These are phyloP conservation scores for Magnusiomyces paraingens DNA, from an alignment of 1,139 yeast species.

Conservation along the genomic window DNA sequence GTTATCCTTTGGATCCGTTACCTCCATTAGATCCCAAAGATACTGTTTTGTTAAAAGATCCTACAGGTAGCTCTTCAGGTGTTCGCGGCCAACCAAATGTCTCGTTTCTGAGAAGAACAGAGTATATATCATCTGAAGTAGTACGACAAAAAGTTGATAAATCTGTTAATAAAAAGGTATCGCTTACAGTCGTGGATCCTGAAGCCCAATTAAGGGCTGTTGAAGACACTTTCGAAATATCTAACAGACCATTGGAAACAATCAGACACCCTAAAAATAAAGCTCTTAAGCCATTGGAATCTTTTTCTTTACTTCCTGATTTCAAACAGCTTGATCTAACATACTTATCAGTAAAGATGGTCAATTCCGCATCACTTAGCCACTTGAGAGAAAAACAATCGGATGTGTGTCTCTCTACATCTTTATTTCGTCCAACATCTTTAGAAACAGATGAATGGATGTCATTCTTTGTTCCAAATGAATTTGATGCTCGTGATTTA, in stretches of 20 bases:
- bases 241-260: constrained; percentile 42
- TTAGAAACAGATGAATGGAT: constrained; percentile 79
- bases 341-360: constrained; percentile 63
- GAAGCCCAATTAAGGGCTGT: constrained; percentile 59
- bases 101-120: constrained; percentile 87
- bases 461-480: constrained; percentile 56
- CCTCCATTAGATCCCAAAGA: constrained; percentile 64
- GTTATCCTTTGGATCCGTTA: constrained; percentile 16
- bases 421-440: constrained; percentile 70
- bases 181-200: constrained; percentile 41
- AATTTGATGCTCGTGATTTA: constrained; percentile 32
- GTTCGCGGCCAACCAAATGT: constrained; percentile 57
- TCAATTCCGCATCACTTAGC: constrained; percentile 67
- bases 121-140: constrained; percentile 57
- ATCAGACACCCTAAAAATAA: constrained; percentile 76
- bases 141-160: constrained; percentile 21
- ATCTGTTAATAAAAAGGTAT: neutral
- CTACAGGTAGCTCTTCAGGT: constrained; percentile 43
- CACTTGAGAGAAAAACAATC: constrained; percentile 38
- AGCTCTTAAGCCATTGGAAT: constrained; percentile 62
- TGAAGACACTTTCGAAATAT: constrained; percentile 67
- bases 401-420: constrained; percentile 47
- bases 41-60: constrained; percentile 70
- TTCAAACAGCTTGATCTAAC: constrained; percentile 79
- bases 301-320: constrained; percentile 85